These are phyloP conservation scores for Heimioporus sp. DNA, from an alignment of 768 basidiomycete species.

Conservation along the genomic window DNA sequence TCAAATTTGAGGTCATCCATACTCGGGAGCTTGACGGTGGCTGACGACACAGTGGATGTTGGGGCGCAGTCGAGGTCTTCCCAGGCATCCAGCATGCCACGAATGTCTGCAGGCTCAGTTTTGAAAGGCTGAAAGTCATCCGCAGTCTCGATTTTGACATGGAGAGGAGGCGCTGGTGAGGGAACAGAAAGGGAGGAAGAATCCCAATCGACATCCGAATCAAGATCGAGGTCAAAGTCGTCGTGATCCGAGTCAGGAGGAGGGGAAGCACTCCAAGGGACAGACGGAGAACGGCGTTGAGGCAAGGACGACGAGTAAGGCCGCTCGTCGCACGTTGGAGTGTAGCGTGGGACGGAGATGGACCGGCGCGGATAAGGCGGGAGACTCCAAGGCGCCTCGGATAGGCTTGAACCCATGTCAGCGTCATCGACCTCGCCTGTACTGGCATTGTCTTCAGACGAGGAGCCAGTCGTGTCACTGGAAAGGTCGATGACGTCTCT, in stretches of 20 bases:
- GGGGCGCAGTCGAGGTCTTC: constrained; percentile 52
- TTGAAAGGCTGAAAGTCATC: constrained; percentile 43
- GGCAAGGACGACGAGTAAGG: constrained; percentile 28
- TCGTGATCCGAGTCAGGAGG: constrained; percentile 61
- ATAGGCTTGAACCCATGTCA: constrained; percentile 18
- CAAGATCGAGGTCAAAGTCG: constrained; percentile 50
- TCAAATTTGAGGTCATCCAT: constrained; percentile 43
- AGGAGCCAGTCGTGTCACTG: constrained; percentile 32
- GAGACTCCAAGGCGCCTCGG: constrained; percentile 46
- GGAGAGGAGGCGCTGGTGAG: constrained; percentile 17
- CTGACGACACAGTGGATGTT: constrained; percentile 25
- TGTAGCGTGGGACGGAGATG: constrained; percentile 55
- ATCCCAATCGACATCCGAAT: constrained; percentile 61
- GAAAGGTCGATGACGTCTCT: constrained; percentile 42
- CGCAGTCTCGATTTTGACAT: constrained; percentile 19
- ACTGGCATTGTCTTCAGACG: constrained; percentile 37
- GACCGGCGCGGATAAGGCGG: constrained; percentile 58
- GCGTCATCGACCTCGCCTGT: constrained; percentile 19
- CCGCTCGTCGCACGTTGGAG: constrained; percentile 41
- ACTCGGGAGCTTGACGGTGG: constrained; percentile 26
- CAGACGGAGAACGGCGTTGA: constrained; percentile 53
- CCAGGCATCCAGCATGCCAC: constrained; percentile 68
- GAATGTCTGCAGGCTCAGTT: constrained; percentile 59
- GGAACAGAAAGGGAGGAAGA: constrained; percentile 39
- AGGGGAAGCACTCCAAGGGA: constrained; percentile 59